Evolutionary conservation across 345 rosid species (phyloP).

Genomic region (Ceriops tagal): DNA sequence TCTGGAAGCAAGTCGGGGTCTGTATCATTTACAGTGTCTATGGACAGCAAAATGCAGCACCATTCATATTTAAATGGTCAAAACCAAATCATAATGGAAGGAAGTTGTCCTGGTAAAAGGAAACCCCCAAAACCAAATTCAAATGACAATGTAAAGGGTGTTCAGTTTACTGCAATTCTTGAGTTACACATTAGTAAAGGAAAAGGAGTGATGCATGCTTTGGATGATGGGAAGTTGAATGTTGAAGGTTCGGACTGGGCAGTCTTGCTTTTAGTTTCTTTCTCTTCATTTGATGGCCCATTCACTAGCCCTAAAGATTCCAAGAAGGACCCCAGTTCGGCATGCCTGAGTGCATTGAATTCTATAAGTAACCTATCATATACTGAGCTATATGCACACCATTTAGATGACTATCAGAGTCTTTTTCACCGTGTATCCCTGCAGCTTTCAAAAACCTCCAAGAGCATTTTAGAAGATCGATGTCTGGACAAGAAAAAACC

Average conservation of each 20-base stretch:
- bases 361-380: constrained; percentile 48
- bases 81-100: constrained; percentile 60
- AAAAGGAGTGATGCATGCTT: constrained; percentile 39
- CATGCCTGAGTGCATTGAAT: constrained; percentile 37
- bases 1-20: constrained; percentile 59
- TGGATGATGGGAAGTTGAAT: constrained; percentile 59
- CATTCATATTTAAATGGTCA: constrained; percentile 41
- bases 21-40: constrained; percentile 56
- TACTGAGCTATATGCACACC: constrained; percentile 60
- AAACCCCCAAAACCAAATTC: constrained; percentile 39
- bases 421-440: constrained; percentile 74
- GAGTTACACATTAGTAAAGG: constrained; percentile 58
- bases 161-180: constrained; percentile 63
- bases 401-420: constrained; percentile 66
- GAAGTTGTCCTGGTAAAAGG: constrained; percentile 71
- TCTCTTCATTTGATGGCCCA: constrained; percentile 86
- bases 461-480: constrained; percentile 17
- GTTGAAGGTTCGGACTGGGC: constrained; percentile 81
- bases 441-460: constrained; percentile 49
- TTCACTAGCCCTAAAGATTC: constrained; percentile 68
- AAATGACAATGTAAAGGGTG: constrained; percentile 52
- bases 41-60: constrained; percentile 62
- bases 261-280: constrained; percentile 50
- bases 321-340: constrained; percentile 54
- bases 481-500: constrained; percentile 14